Base-by-base conservation (phyloP, 805 yeast species). In the Candida hispaniensis region DNA sequence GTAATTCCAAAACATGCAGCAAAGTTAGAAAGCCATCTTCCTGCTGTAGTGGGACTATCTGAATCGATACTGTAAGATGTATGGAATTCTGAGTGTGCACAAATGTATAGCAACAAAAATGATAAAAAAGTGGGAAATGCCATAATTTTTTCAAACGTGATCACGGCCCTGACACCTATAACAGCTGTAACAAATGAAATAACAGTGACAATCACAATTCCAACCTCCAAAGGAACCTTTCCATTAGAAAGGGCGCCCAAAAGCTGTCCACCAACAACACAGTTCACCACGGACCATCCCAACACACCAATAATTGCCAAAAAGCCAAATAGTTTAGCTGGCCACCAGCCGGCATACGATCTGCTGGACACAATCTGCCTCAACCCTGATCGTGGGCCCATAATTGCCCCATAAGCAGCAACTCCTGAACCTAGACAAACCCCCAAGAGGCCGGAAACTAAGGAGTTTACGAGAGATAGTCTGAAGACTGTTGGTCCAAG, bases 241-340 rank as follows among this genome's bases (percentile, higher is more conserved):
- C 71, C 79, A 45, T 73, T 58, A 23, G 83, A 73, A 13, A 83
- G 61, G 25, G 78, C 67, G 6, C 72, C 64, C 30, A 83, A 55
- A 41, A 83, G 76, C 56, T 83, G 85, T 12, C 95, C 95, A 22
- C 93, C 94, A 39, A 81, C 75, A 30, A 82, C 91, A 46, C 79
- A 71, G 51, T 81, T 82, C n/a, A 82, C 85, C 20, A 83, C 75
- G n/a, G 88, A 72, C 94, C 94, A 83, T n/a, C 94, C 94, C 47
- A 80, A 53, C 10, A 78, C 77, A 32, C 94, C 93, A 26, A 79
- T 55, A 40, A 79, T 72, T 27, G 81, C 69, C 22, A 79, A 70
- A 25, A 83, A 54, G 4, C 82, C 75, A 29, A 81, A 79, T 38
- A 81, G 60, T 53, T 79, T 77, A 23, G 83, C 85, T 45, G 75